Evolutionary conservation across 768 basidiomycete genomes (phyloP).

Genomic region (Boletus insuetus): DNA sequence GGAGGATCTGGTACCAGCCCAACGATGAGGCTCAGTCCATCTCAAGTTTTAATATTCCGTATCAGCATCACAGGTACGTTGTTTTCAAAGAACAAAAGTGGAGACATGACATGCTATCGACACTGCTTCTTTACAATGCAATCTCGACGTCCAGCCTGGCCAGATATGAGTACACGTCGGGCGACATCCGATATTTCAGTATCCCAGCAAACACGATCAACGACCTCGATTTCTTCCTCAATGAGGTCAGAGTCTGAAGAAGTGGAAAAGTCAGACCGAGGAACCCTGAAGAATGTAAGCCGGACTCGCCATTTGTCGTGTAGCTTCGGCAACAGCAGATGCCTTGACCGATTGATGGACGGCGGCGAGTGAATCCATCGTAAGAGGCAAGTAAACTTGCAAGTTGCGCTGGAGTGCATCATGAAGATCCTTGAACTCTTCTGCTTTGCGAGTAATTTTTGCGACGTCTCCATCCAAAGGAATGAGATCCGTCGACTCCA

Average conservation of each 20-base stretch:
- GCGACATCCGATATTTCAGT: constrained; percentile 84
- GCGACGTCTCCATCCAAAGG: constrained; percentile 84
- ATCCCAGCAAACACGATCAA: constrained; percentile 88
- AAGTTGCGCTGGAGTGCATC: constrained; percentile 88
- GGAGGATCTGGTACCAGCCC: constrained; percentile 28
- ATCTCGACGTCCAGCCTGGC: constrained; percentile 85
- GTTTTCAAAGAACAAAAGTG: not conserved
- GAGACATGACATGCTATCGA: not conserved
- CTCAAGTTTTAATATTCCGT: not conserved
- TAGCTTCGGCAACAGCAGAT: constrained; percentile 68
- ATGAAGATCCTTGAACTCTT: constrained; percentile 85
- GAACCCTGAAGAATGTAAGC: constrained; percentile 15
- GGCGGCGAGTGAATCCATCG: constrained; percentile 88
- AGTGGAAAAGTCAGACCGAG: constrained; percentile 22
- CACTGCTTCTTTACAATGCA: constrained; percentile 33
- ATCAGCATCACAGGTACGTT: constrained; percentile 18
- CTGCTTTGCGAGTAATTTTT: constrained; percentile 80
- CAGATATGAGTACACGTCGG: constrained; percentile 87
- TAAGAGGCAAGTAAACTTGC: constrained; percentile 80
- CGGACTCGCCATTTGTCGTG: constrained; percentile 65
- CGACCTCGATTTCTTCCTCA: constrained; percentile 80
- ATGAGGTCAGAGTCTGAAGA: constrained; percentile 51
- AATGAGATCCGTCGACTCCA: constrained; percentile 84
- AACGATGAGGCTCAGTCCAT: constrained; percentile 19
- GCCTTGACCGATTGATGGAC: constrained; percentile 77